Conservation (phyloP, 2,329 filamentous ascomycete species). For the Claviceps citrina region DNA sequence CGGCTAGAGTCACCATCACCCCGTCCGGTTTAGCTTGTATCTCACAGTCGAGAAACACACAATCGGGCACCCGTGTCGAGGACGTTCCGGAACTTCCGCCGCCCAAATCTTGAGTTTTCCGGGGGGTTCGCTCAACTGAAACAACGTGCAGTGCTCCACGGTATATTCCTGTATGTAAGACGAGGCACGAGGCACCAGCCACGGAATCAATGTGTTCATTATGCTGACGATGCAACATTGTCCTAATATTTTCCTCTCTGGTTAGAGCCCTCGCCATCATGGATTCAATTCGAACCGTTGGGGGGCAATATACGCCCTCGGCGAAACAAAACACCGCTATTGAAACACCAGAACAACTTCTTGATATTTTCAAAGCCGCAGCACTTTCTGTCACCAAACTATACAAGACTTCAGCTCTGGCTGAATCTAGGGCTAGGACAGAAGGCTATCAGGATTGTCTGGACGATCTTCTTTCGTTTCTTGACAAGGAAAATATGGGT, state of each 20-base stretch:
- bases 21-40: neutral
- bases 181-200: neutral
- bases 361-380: constrained; percentile 82
- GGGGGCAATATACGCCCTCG: constrained; percentile 8
- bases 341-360: constrained; percentile 47
- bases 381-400: constrained; percentile 90
- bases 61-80: too few relatives aligned
- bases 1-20: neutral
- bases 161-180: neutral
- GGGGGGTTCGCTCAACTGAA: constrained; percentile 3
- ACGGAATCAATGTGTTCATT: neutral
- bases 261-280: neutral
- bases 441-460: constrained; percentile 90
- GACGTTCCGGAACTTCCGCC: neutral
- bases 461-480: constrained; percentile 71
- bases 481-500: constrained; percentile 70
- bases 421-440: constrained; percentile 57
- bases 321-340: constrained; percentile 18
- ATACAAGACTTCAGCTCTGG: constrained; percentile 77
- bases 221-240: neutral
- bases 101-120: neutral
- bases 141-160: neutral
- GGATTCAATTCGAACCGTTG: constrained; percentile 7
- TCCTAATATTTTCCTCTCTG: neutral
- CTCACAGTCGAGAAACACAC: neutral